phyloP scores from a whole-genome alignment of 768 basidiomycete species.

The Baorangia bicolor region DNA sequence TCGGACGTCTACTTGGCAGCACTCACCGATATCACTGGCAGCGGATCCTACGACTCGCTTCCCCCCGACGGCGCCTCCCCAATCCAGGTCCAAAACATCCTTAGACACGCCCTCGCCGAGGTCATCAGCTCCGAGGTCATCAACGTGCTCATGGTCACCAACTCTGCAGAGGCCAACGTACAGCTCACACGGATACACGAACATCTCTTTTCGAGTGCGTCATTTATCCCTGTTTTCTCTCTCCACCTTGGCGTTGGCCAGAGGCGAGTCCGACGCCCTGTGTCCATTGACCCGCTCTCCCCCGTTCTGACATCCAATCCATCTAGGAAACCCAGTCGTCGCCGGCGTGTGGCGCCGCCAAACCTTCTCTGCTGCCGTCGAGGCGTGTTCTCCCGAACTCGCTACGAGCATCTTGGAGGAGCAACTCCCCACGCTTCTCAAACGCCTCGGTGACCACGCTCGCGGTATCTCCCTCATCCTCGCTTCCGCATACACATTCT shows the following conservation, averaged over 20 bases:
- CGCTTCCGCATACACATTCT: conserved; percentile 74
- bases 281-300: background rate
- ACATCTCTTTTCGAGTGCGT: conserved; percentile 79
- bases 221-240: background rate
- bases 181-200: conserved; percentile 87
- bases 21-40: conserved; percentile 55
- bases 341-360: conserved; percentile 89
- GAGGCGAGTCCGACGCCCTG: background rate
- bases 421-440: conserved; percentile 64
- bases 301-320: background rate
- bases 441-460: conserved; percentile 44
- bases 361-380: conserved; percentile 85
- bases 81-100: conserved; percentile 75
- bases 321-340: conserved; percentile 78
- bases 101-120: conserved; percentile 80
- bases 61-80: conserved; percentile 44
- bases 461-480: conserved; percentile 56
- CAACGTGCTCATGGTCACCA: conserved; percentile 85
- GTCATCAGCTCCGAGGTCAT: conserved; percentile 72
- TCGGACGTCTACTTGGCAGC: conserved; percentile 56
- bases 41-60: conserved; percentile 40
- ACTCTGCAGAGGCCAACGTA: conserved; percentile 78
- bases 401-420: conserved; percentile 64
- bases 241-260: background rate
- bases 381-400: conserved; percentile 71